phyloP scores from a whole-genome alignment of 1,284 basidiomycete genomes.

The Cryptococcus wingfieldii region DNA sequence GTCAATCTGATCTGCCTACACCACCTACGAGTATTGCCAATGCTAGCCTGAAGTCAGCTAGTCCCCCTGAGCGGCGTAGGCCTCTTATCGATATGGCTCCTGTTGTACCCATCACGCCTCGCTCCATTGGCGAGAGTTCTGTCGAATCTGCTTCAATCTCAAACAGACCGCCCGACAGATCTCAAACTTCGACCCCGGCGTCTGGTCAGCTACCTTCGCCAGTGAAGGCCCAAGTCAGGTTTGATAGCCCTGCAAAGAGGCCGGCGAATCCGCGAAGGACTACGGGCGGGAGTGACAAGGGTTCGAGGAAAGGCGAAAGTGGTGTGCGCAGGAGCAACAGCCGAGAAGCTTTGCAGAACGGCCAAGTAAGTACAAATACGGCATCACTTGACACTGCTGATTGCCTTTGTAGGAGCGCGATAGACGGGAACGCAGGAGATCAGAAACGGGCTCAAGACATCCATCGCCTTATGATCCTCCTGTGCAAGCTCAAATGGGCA shows the following conservation, averaged over 20 bases:
- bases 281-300: slow-evolving; percentile 9
- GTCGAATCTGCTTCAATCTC: not conserved
- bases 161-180: not conserved
- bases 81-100: slow-evolving; percentile 9
- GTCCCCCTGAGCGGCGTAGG: slow-evolving; percentile 1
- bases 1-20: not conserved
- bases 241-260: slow-evolving; percentile 1
- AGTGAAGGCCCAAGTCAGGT: not conserved
- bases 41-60: not conserved
- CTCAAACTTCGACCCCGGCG: not conserved
- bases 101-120: not conserved
- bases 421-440: not conserved
- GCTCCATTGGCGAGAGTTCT: not conserved
- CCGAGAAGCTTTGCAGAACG: not conserved
- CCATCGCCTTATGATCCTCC: not conserved
- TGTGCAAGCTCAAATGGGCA: not conserved
- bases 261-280: not conserved
- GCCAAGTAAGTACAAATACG: not conserved
- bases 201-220: slow-evolving; percentile 1
- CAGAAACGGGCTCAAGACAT: not conserved
- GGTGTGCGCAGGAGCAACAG: not conserved
- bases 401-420: not conserved
- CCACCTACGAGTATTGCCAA: not conserved
- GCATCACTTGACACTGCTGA: not conserved
- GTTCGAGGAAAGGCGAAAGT: not conserved